Percentiles rank a stretch among this genome's conserved stretches.
Evolutionary conservation across 2,329 filamentous ascomycete species (phyloP).

Genomic region (Pseudocercospora musae): DNA sequence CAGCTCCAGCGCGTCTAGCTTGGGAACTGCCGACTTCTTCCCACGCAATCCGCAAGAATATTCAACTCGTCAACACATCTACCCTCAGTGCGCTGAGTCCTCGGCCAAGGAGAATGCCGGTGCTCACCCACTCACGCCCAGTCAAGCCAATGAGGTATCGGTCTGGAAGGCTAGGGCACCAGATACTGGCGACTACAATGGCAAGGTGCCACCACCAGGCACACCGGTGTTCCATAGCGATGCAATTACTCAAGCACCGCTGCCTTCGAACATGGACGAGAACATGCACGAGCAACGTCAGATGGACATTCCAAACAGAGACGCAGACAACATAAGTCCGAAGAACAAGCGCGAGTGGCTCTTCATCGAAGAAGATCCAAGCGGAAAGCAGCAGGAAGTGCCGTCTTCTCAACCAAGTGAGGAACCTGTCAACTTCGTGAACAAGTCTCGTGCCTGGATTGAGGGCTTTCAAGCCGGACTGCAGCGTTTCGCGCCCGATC

Average conservation of each 20-base stretch:
- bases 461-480: conserved; percentile 35
- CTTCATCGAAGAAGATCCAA: conserved; percentile 30
- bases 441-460: conserved; percentile 32
- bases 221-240: conserved; percentile 25
- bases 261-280: conserved; percentile 9
- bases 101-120: conserved; percentile 7
- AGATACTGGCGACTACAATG: conserved; percentile 14
- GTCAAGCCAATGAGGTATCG: not conserved
- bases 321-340: conserved; percentile 30
- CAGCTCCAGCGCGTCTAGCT: conserved; percentile 37
- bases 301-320: conserved; percentile 21
- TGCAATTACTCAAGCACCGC: conserved; percentile 12
- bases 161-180: not conserved
- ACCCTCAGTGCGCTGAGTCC: conserved; percentile 17
- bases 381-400: conserved; percentile 14
- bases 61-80: conserved; percentile 34
- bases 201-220: conserved; percentile 28
- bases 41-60: conserved; percentile 38
- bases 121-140: conserved; percentile 1
- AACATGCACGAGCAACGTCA: not conserved
- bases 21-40: conserved; percentile 40
- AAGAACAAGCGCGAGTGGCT: conserved; percentile 31
- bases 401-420: conserved; percentile 20
- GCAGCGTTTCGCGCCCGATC: conserved; percentile 26
- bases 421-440: conserved; percentile 22